These are phyloP conservation scores for Sordaria brevicollis DNA, from an alignment of 495 filamentous ascomycete genomes.

Conservation along the genomic window DNA sequence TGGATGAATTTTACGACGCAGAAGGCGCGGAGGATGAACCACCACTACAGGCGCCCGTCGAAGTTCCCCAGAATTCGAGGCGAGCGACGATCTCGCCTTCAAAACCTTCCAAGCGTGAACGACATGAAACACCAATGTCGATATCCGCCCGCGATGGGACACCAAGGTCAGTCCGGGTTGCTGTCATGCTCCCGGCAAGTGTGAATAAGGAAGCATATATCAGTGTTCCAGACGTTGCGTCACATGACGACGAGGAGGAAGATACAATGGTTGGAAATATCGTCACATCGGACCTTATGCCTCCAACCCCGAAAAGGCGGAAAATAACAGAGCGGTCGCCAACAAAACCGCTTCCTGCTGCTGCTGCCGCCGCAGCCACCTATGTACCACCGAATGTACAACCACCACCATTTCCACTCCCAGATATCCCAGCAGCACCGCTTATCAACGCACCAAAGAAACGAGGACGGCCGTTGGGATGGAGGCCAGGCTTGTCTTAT, in stretches of 20 bases:
- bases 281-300: constrained; percentile 4
- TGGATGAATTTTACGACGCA: neutral
- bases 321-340: neutral
- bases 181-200: constrained; percentile 1
- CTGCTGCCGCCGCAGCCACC: neutral
- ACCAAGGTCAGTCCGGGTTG: constrained; percentile 1
- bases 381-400: neutral
- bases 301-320: neutral
- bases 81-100: neutral
- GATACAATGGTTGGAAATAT: neutral
- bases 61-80: neutral
- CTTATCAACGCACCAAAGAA: constrained; percentile 9
- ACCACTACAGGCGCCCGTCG: neutral
- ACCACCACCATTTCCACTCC: neutral
- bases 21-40: neutral
- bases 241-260: neutral
- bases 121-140: neutral
- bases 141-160: neutral
- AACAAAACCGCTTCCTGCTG: neutral
- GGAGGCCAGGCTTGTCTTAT: constrained; percentile 16
- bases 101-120: neutral
- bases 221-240: neutral
- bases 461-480: constrained; percentile 21
- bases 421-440: neutral
- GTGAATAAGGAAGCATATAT: neutral